Evolutionary conservation across 192 early-diverging fungal species (phyloP), one percentile per base, ranked within the genome.

Genomic region (Backusella morwellensis): DNA sequence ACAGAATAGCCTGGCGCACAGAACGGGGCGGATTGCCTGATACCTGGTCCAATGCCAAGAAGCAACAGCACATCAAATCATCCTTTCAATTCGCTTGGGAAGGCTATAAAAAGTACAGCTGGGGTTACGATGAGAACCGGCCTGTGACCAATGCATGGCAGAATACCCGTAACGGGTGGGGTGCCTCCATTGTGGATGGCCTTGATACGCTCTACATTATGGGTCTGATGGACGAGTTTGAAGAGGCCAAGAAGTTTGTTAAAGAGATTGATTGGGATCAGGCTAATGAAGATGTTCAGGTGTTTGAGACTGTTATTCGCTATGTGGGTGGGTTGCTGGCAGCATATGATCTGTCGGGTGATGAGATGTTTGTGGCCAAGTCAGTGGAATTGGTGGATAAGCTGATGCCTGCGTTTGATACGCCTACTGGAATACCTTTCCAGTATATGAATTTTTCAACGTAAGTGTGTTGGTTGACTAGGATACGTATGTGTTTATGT

Each of bases 181-280:
- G 87, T 17, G 89, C 89, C 8, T 95, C 95, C 2, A 91, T 96
- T 44, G 86, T 97, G 68, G 97, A 98, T 79, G 83, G 92, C 1
- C 83, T 98, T 34, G 97, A 98, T 77, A 97, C 96, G 0, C 85
- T 97, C 36, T 89, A 89, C 44, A 90, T 98, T 59, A 94, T 97
- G 94, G 93, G 85, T 29, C 86, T 98, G 6, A 83, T 86, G 40
- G 85, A 90, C 21, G 94, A 97, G 56, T 98, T 95, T 82, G 78
- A 90, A 29, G 80, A 90, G 63, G 94, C 94, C 0, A 86, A 90
- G 74, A 78, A 93, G 0, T 90, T 90, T 78, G 89, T 95, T 2
- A 82, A 79, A 5, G 77, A 76, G 0, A 85, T 96, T 40, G 82
- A 91, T 70, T 93, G 93, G 85, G 74, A 66, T 8, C 26, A 74